phyloP scores from a whole-genome alignment of 345 rosid genomes.

The Hibiscus mutabilis region DNA sequence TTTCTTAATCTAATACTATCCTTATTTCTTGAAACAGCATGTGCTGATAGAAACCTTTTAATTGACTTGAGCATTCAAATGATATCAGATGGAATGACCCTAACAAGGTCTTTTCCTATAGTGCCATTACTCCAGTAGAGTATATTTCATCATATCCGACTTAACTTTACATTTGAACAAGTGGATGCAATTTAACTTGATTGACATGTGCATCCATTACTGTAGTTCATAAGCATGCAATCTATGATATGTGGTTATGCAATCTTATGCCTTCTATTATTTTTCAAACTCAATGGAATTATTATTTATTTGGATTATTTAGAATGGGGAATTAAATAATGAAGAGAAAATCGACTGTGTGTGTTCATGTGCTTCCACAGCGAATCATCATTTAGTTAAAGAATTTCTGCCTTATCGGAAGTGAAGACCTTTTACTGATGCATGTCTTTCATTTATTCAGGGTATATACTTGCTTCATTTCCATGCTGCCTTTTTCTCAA shows the following conservation, averaged over 20 bases:
- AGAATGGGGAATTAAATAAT: background rate
- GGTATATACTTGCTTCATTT: background rate
- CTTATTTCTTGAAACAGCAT: background rate
- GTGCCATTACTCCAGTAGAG: too few species aligned
- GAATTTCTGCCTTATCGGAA: background rate
- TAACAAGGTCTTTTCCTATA: background rate
- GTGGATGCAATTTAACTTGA: background rate
- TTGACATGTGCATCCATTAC: background rate
- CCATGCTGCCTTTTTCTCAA: slow-evolving; percentile 9
- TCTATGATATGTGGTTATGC: too few species aligned
- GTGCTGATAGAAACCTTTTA: too few species aligned
- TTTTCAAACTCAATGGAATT: background rate
- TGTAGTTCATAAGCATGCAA: background rate
- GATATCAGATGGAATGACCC: background rate
- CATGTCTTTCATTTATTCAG: background rate
- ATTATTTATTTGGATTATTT: background rate
- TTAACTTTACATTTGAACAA: background rate
- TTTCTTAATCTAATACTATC: background rate
- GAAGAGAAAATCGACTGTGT: background rate
- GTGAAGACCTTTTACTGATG: background rate
- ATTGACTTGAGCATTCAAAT: background rate
- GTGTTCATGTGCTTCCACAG: background rate
- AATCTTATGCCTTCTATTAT: background rate
- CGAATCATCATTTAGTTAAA: background rate
- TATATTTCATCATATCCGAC: background rate